phyloP scores from a whole-genome alignment of 2,329 filamentous ascomycete genomes.

The Amylocarpus encephaloides region DNA sequence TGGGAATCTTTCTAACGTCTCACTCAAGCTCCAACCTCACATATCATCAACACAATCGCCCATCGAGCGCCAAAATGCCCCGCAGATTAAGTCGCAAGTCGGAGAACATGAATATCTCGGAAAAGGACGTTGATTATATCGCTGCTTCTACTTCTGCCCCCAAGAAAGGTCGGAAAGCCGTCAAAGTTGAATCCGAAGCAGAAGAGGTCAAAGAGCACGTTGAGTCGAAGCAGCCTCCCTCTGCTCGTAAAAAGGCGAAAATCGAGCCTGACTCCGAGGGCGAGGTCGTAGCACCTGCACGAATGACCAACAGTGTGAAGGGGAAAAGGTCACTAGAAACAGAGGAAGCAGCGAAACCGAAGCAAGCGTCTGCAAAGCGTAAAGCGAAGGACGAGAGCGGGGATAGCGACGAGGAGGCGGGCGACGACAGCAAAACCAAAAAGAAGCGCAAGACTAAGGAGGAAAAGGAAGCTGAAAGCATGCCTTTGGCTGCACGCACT shows the following conservation, averaged over 20 bases:
- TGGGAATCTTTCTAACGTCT: too few relatives aligned
- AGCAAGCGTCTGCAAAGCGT: slow-evolving; percentile 23
- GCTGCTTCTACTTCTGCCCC: slow-evolving; percentile 1
- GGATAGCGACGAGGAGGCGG: slow-evolving; percentile 19
- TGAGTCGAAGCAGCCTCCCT: not conserved
- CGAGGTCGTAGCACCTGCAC: not conserved
- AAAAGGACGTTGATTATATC: slow-evolving; percentile 1
- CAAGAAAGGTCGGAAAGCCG: slow-evolving; percentile 14
- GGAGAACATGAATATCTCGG: slow-evolving; percentile 3
- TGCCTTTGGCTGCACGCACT: slow-evolving; percentile 66
- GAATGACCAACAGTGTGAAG: slow-evolving; percentile 18
- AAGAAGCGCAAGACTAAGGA: slow-evolving; percentile 50
- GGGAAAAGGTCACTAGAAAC: slow-evolving; percentile 17
- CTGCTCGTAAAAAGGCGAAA: not conserved
- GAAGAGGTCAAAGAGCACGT: too few relatives aligned
- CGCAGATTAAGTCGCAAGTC: slow-evolving; percentile 21
- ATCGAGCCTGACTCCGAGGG: not conserved
- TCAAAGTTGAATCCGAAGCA: too few relatives aligned
- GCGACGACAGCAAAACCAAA: slow-evolving; percentile 19
- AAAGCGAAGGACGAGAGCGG: slow-evolving; percentile 25
- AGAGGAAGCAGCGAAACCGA: slow-evolving; percentile 11
- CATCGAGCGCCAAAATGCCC: slow-evolving; percentile 21
- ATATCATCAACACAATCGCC: not conserved
- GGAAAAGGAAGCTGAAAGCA: slow-evolving; percentile 47
- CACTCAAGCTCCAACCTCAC: not conserved